Base-by-base conservation (phyloP, 805 yeast species). In the Yarrowia sp. region DNA sequence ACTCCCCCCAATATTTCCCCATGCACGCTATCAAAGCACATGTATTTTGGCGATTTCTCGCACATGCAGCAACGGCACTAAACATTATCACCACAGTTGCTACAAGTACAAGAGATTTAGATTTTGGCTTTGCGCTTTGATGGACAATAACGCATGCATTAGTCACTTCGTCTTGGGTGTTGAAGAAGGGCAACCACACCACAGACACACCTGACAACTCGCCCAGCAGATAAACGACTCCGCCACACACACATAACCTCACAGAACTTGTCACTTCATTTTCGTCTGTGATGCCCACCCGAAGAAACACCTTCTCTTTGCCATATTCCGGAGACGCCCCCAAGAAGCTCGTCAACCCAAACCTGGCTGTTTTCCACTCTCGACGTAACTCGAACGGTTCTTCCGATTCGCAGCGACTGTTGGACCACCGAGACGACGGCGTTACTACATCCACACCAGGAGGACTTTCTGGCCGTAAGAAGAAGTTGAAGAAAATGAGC, bases 291-390 rank as follows among this genome's bases (percentile, higher is more conserved):
- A 44, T 44, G 51, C 51, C 51, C 35, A 44, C 16, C 38, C 36
- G 61, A 55, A 25, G 61, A 27, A 55, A 55, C 61, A 55, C 61
- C 1, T 55, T 55, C 21, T 55, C 61, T 9, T 27, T 55, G 3
- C 61, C 61, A 4, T 55, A 55, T 47, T 55, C 61, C 16, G 61
- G 47, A 55, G 46, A 38, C 38, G 21, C 27, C 31, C 46, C 60
- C 25, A 36, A 36, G 19, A 51, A 51, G 32, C 36, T 47, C 36
- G 38, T 47, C 55, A 47, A 47, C 38, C 55, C 55, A 31, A 51
- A 51, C 38, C 29, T 36, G 47, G 61, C 47, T 2, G 41, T 38
- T 16, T 55, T 35, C 22, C 58, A 55, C 27, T 29, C 35, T 29
- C 46, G 61, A 25, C 47, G 61, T 3, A 55, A 55, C 21, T 55